Base-by-base conservation (phyloP, 2,329 filamentous ascomycete genomes). In the Colletotrichum sp. region DNA sequence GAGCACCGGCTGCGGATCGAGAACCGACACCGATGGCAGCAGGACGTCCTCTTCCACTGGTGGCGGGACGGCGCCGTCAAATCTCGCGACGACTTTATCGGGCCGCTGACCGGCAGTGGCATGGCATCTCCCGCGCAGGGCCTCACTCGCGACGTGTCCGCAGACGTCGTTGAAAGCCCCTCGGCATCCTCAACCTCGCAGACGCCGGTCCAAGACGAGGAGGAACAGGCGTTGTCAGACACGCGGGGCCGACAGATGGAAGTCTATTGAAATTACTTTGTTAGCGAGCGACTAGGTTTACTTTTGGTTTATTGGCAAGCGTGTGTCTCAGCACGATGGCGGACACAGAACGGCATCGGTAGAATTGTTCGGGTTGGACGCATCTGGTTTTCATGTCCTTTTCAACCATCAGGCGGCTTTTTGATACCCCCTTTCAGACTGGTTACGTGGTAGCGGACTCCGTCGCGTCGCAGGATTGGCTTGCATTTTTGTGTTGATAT, bases 11-110 rank as follows among this genome's bases (percentile, higher is more conserved):
- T 85, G 13, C 79, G 80, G 36, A 85, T 86, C n/a, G 79, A 80
- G 7, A 83, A 86, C 55, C 68, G 77, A 34, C 79, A 78, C 77
- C 81, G 80, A 18, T 86, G 84, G 84, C 84, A 86, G 77, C 80
- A 78, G 43, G 84, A 86, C 67, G 84, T 85, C 13, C 77, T 86
- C 48, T 80, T 82, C 63, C 83, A 85, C 75, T 86, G 84, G 84
- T 85, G 83, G 82, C 78, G 79, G 10, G 84, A 82, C 73, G 70
- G 72, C 28, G 72, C 77, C 13, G 71, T 76, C 43, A 76, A 64
- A 30, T 30, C 65, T 34, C 52, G 64, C 10, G 66, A 75, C 7
- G 60, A 71, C 13, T 74, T 76, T 21, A 38, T 64, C 16, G 60
- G 74, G 8, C 71, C 74, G 15, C 60, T 75, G 5, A 75, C 71